These are phyloP conservation scores for Metschnikowia shivogae DNA, from an alignment of 805 yeast species.

Conservation along the genomic window DNA sequence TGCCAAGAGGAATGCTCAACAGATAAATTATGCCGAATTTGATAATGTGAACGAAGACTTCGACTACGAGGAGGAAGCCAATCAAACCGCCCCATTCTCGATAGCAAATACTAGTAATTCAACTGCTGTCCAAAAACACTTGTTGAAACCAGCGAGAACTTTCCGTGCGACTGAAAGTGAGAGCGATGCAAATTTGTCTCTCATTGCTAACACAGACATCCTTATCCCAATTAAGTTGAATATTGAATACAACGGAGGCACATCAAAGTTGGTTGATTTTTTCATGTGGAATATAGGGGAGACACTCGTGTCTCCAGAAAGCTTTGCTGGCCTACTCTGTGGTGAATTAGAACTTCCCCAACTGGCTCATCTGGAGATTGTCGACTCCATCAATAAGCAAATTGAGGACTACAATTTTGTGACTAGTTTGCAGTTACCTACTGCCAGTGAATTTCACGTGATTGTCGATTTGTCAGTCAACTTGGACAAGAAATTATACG, in stretches of 20 bases:
- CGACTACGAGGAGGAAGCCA: constrained; percentile 28
- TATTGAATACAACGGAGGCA: constrained; percentile 53
- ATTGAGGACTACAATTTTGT: constrained; percentile 68
- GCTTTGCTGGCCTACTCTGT: constrained; percentile 70
- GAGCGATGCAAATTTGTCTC: constrained; percentile 1
- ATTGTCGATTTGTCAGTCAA: constrained; percentile 78
- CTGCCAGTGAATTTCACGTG: constrained; percentile 57
- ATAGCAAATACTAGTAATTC: constrained; percentile 34
- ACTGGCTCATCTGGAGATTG: constrained; percentile 57
- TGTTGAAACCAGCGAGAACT: constrained; percentile 18
- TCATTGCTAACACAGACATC: constrained; percentile 23
- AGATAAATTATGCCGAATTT: constrained; percentile 78
- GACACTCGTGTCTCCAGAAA: constrained; percentile 62
- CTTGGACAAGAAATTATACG: constrained; percentile 76
- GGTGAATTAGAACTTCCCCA: constrained; percentile 79
- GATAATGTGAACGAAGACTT: constrained; percentile 55
- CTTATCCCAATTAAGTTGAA: constrained; percentile 66
- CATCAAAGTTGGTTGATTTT: constrained; percentile 52
- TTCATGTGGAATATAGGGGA: constrained; percentile 75
- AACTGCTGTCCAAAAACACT: constrained; percentile 27
- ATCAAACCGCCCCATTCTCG: constrained; percentile 12
- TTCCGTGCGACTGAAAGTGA: constrained; percentile 6
- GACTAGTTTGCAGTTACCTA: constrained; percentile 62
- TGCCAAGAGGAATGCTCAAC: constrained; percentile 66
- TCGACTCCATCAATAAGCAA: constrained; percentile 72